A percentile compares a stretch with the other conserved stretches of the same genome.
phyloP scores from a whole-genome alignment of 805 yeast genomes.

The Nakazawaea laoshanensis region DNA sequence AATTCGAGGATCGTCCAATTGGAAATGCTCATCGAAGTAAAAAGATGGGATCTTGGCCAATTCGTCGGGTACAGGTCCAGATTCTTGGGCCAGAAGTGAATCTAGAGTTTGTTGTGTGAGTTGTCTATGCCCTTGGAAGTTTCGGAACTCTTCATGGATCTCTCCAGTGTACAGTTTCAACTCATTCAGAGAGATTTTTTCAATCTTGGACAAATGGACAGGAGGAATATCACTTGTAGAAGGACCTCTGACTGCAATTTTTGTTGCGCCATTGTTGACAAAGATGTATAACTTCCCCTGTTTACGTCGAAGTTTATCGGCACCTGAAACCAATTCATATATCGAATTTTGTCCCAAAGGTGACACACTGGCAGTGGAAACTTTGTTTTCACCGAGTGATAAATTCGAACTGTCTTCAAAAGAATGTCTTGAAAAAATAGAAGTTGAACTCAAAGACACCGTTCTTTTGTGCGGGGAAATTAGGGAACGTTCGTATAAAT shows the following conservation, averaged over 20 bases:
- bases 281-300: conserved; percentile 14
- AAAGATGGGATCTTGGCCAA: conserved; percentile 55
- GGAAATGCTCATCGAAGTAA: conserved; percentile 59
- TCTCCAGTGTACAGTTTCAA: conserved; percentile 35
- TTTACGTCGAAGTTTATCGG: conserved; percentile 30
- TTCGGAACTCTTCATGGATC: conserved; percentile 34
- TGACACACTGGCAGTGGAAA: conserved; percentile 31
- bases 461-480: conserved; percentile 3
- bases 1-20: conserved; percentile 81
- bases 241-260: conserved; percentile 52
- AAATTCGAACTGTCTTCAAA: conserved; percentile 26
- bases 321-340: conserved; percentile 62
- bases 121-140: conserved; percentile 32
- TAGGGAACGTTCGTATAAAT: conserved; percentile 5
- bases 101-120: conserved; percentile 35
- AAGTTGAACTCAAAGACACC: conserved; percentile 10
- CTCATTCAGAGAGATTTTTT: conserved; percentile 31
- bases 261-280: conserved; percentile 26
- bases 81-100: conserved; percentile 20
- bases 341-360: conserved; percentile 72
- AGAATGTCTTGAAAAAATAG: conserved; percentile 20
- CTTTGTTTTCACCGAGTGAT: conserved; percentile 29
- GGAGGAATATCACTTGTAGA: conserved; percentile 81
- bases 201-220: conserved; percentile 51
- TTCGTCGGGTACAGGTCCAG: conserved; percentile 17